Evolutionary conservation across 768 basidiomycete genomes (phyloP), one percentile per base, ranked within the genome.

Genomic region (Strobilomyces echinocephalus): DNA sequence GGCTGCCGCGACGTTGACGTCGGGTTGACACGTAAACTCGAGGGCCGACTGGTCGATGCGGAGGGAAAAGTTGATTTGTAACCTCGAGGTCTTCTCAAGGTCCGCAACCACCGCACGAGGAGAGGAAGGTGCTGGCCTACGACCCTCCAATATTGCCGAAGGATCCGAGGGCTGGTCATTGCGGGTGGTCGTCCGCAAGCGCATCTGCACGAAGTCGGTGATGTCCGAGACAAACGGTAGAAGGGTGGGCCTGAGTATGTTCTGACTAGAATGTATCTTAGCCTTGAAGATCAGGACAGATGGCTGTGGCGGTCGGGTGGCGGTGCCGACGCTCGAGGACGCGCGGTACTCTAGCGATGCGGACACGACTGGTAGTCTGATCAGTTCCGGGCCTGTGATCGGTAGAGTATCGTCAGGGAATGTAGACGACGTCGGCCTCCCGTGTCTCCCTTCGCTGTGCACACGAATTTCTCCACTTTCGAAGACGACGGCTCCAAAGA

Each of bases 41-140:
- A 98, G 77, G 50, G 79, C 84, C 0, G 95, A 97, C 63, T 86
- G 81, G 64, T 97, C 93, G 59, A 98, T 95, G 28, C 91, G 88
- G 33, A 98, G 76, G 60, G 91, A 92, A 71, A 97, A 82, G 55
- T 81, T 88, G 60, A 95, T 82, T 50, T 84, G 84, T 65, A 92
- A 74, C 54, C 79, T 77, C 18, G 79, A 75, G 16, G 68, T 50
- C 38, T 69, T 57, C 28, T 62, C 52, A 30, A 62, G 53, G 20
- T 59, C 56, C 10, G 55, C 39, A 8, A 49, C 30, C 2, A 53
- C 49, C 5, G 28, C 43, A 28, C 72, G 48, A 49, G 72, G 63
- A 38, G 62, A 44, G 40, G 57, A 51, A 21, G 49, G 38, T 42
- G 30, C 11, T 34, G 46, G 44, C 46, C 39, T 38, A 40, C 52